phyloP scores from a whole-genome alignment of 2,329 filamentous ascomycete genomes.

The Cladorrhinum sp. region DNA sequence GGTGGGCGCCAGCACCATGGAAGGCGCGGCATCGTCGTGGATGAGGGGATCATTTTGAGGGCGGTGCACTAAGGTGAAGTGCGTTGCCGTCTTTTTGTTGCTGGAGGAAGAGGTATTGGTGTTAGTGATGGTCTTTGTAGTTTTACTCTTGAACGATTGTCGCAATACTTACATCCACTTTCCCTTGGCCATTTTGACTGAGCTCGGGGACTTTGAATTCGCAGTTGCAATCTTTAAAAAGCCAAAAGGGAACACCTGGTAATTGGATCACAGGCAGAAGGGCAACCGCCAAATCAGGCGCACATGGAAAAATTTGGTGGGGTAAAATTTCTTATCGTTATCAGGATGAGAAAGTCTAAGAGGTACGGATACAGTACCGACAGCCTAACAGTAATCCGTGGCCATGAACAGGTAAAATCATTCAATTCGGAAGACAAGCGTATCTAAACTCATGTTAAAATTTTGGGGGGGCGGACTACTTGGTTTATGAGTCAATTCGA shows the following conservation, averaged over 20 bases:
- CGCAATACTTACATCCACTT: slow-evolving; percentile 62
- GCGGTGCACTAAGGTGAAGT: slow-evolving; percentile 91
- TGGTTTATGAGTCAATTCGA: not conserved
- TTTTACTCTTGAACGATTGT: not conserved
- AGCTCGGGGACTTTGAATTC: slow-evolving; percentile 6
- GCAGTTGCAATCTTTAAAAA: slow-evolving; percentile 3
- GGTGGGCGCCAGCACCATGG: slow-evolving; percentile 81
- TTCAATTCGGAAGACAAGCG: not conserved
- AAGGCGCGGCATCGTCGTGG: slow-evolving; percentile 82
- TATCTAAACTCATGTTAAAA: not conserved
- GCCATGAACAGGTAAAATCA: not conserved
- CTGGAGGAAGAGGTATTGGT: slow-evolving; percentile 32
- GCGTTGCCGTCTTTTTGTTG: slow-evolving; percentile 87
- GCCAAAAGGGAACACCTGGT: not conserved
- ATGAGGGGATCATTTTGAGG: slow-evolving; percentile 97
- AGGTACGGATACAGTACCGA: not conserved
- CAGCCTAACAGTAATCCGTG: not conserved
- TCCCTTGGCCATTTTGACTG: slow-evolving; percentile 66
- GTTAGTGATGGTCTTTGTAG: not conserved
- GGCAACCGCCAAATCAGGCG: slow-evolving; percentile 7
- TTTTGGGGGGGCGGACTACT: not conserved
- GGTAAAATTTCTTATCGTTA: slow-evolving; percentile 28
- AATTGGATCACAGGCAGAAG: not conserved
- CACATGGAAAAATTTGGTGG: slow-evolving; percentile 28
- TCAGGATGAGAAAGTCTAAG: slow-evolving; percentile 12